These are phyloP conservation scores for Phytophthora meadii DNA, from an alignment of 352 stramenopile genomes.

Conservation along the genomic window DNA sequence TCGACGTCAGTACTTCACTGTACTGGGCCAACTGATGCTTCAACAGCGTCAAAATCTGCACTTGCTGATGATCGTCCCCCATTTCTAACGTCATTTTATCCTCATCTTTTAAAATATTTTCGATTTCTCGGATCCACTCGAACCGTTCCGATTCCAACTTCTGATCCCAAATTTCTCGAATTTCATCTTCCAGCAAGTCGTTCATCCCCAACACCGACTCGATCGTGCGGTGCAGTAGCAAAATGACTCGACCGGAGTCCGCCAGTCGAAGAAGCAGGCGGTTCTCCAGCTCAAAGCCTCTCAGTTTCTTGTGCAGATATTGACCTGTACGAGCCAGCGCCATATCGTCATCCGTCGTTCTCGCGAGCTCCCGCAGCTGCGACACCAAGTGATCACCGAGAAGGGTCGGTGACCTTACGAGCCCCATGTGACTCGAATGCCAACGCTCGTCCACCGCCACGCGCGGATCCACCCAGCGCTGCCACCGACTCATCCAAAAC, in stretches of 20 bases:
- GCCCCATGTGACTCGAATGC: constrained; percentile 14
- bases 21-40: constrained; percentile 26
- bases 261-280: constrained; percentile 29
- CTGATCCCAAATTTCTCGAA: constrained; percentile 11
- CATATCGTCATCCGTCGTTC: constrained; percentile 3
- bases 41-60: constrained; percentile 27
- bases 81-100: constrained; percentile 19
- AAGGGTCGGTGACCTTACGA: not conserved
- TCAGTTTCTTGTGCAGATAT: constrained; percentile 19
- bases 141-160: constrained; percentile 15
- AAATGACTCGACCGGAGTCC: constrained; percentile 24
- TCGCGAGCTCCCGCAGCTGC: constrained; percentile 6
- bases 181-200: not conserved
- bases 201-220: constrained; percentile 14
- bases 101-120: constrained; percentile 20
- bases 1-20: constrained; percentile 10
- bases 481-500: not conserved
- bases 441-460: constrained; percentile 13
- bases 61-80: constrained; percentile 19
- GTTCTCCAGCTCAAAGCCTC: constrained; percentile 19
- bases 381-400: constrained; percentile 22
- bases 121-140: constrained; percentile 15
- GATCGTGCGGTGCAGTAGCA: constrained; percentile 19
- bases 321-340: constrained; percentile 7
- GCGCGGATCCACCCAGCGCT: constrained; percentile 17